Percentiles rank a stretch among this genome's conserved stretches.
phyloP scores from a whole-genome alignment of 768 basidiomycete genomes.

The Mycena amicta region DNA sequence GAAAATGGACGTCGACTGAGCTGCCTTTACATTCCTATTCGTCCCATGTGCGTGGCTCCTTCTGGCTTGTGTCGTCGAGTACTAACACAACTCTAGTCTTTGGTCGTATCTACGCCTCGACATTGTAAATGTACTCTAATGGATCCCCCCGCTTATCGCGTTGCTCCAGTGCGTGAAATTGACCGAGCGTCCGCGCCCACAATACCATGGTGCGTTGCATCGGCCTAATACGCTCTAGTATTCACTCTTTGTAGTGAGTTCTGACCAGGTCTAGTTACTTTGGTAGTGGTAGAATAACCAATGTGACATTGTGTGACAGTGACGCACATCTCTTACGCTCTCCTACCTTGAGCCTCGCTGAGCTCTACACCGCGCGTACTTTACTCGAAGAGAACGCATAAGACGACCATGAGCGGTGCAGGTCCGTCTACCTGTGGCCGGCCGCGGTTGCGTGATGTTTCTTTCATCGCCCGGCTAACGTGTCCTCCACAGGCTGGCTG shows the following conservation, averaged over 20 bases:
- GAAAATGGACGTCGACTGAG: slow-evolving; percentile 60
- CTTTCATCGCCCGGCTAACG: neutral
- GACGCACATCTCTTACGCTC: too few relatives aligned
- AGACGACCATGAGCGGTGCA: slow-evolving; percentile 42
- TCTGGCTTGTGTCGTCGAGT: too few relatives aligned
- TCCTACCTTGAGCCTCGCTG: neutral
- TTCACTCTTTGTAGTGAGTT: neutral
- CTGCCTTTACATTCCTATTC: slow-evolving; percentile 15
- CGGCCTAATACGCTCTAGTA: too few relatives aligned
- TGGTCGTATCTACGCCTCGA: neutral
- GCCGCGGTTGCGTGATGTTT: too few relatives aligned
- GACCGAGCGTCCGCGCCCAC: neutral
- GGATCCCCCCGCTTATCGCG: neutral
- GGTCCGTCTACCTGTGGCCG: slow-evolving; percentile 32
- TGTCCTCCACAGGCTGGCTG: slow-evolving; percentile 75
- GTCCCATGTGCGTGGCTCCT: slow-evolving; percentile 18
- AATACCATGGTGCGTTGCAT: neutral
- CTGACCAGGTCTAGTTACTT: neutral
- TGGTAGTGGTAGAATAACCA: neutral
- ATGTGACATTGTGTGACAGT: too few relatives aligned
- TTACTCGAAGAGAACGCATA: slow-evolving; percentile 4
- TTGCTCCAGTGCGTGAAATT: neutral
- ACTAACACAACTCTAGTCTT: too few relatives aligned
- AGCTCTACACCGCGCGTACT: neutral
- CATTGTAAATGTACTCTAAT: slow-evolving; percentile 1